Evolutionary conservation across 805 yeast species (phyloP), one percentile per base, ranked within the genome.

Genomic region (Danielia oregonensis): DNA sequence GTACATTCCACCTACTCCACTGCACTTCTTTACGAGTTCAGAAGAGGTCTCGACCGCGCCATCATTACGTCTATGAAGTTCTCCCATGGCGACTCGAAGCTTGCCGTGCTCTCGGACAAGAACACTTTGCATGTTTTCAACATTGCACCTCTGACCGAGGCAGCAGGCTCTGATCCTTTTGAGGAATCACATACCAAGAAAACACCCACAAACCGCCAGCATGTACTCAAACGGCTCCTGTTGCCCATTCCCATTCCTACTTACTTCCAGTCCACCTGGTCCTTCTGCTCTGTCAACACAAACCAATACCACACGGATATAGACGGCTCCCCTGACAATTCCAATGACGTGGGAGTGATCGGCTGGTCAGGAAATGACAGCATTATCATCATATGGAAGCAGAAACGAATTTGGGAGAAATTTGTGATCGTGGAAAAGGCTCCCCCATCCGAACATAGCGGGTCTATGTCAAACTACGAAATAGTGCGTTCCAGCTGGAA

Each of bases 1-100:
- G 68, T 86, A 3, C 87, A 82, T 52, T 79, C 86, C 4, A 75
- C 87, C 1, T 67, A 69, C 32, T 78, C 75, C 22, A 82, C 94
- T 17, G 71, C 82, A 1, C 63, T 86, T 32, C 50, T 86, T n/a
- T 82, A 74, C 51, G 96, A 87, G 55, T 89, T 89, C 51, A 69
- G 97, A 47, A 69, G 98, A 32, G 98, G 98, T 0, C 55, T 89
- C 14, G 97, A 93, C 57, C 72, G 80, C 33, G 97, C 96, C 1
- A 67, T 71, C 12, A 75, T 93, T 6, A 84, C 83, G 26, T 82
- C 93, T 6, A 80, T 93, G 82, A 79, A 79, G 35, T 88, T 91
- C 55, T 82, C 91, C 4, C 88, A 85, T 6, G 72, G 78, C 45
- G 89, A 87, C 30, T 59, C 78, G 8, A 76, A 78, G 49, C 65